Evolutionary conservation across 2,329 filamentous ascomycete genomes (phyloP).

Genomic region (Fusarium keratoplasticum): DNA sequence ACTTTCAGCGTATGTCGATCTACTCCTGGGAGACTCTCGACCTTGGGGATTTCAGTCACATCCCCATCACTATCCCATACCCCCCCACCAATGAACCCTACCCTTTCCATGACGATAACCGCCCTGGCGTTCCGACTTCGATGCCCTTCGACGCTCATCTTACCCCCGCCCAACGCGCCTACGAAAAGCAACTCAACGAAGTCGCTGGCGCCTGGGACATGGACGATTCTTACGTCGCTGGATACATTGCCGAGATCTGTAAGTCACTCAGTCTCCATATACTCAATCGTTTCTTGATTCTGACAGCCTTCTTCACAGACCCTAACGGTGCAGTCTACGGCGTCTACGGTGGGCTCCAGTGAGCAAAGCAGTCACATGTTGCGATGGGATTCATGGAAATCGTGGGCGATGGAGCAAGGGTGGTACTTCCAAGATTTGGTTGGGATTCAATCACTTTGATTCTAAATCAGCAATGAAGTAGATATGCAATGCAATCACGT

Average conservation of each 20-base stretch:
- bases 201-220: neutral
- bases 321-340: no score
- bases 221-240: neutral
- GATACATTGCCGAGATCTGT: neutral
- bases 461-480: neutral
- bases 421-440: neutral
- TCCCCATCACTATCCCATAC: constrained; percentile 3
- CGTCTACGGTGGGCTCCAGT: neutral
- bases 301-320: neutral
- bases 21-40: constrained; percentile 10
- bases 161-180: neutral
- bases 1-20: neutral
- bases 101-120: neutral
- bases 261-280: neutral
- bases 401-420: neutral
- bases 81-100: neutral
- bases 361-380: neutral
- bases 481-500: neutral
- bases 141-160: neutral
- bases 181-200: neutral
- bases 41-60: neutral
- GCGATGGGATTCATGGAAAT: neutral
- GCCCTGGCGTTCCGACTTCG: neutral
- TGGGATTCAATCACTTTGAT: neutral
- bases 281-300: neutral